Percentiles rank a stretch among this genome's conserved stretches.
Conservation (phyloP, 2,329 filamentous ascomycete genomes). For the Teratosphaeria destructans region DNA sequence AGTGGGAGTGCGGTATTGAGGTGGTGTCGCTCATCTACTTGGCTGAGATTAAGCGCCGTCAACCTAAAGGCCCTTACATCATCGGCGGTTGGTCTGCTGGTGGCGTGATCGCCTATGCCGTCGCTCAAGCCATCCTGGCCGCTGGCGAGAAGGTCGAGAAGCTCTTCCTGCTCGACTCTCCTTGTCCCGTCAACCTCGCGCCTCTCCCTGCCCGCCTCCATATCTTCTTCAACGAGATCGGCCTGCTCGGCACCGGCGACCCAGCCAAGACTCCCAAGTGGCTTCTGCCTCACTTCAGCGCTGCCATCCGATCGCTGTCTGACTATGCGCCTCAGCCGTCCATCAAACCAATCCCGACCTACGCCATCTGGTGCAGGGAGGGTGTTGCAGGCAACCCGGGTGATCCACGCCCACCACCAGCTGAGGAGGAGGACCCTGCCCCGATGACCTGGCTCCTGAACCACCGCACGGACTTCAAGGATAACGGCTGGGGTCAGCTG, state of each 20-base stretch:
- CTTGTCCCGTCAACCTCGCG: constrained; percentile 42
- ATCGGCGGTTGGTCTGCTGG: constrained; percentile 47
- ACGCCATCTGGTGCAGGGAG: constrained; percentile 60
- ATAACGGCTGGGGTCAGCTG: constrained; percentile 60
- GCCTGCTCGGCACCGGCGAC: constrained; percentile 55
- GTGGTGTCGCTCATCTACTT: constrained; percentile 57
- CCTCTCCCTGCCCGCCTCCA: constrained; percentile 48
- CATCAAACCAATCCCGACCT: constrained; percentile 50
- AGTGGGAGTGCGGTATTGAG: constrained; percentile 55
- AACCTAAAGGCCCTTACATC: constrained; percentile 51
- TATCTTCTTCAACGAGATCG: constrained; percentile 62
- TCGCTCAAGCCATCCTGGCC: constrained; percentile 38
- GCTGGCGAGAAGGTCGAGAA: constrained; percentile 39
- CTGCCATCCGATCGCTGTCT: constrained; percentile 57
- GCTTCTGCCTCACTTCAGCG: constrained; percentile 63
- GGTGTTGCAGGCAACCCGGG: constrained; percentile 58
- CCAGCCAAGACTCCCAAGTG: constrained; percentile 55
- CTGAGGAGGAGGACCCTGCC: constrained; percentile 44
- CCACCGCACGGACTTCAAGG: constrained; percentile 60
- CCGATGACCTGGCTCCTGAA: constrained; percentile 58
- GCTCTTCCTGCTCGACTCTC: constrained; percentile 44
- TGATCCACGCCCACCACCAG: constrained; percentile 54
- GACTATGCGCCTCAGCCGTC: constrained; percentile 58
- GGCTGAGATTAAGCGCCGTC: constrained; percentile 59
- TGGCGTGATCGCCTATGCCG: constrained; percentile 45